A percentile compares a stretch with the other conserved stretches of the same genome.
These are phyloP conservation scores for Eucalyptus regnans DNA, from an alignment of 345 rosid genomes.

Conservation along the genomic window DNA sequence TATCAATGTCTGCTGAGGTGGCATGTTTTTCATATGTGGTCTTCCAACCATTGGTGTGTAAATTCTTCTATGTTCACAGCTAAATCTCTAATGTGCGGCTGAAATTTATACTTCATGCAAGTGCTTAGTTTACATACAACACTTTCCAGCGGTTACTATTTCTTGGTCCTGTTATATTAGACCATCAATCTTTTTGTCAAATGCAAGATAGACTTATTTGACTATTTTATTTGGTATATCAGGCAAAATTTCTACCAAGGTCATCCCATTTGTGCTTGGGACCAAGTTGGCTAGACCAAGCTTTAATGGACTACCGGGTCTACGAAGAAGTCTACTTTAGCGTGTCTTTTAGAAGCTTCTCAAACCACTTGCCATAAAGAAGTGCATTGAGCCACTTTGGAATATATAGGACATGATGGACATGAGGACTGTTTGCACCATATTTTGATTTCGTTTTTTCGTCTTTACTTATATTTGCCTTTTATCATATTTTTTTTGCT, in stretches of 20 bases:
- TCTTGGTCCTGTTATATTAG: not conserved
- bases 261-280: too few relatives aligned
- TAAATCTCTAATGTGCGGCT: not conserved
- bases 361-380: too few relatives aligned
- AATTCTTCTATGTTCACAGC: not conserved
- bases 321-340: too few relatives aligned
- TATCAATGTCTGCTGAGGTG: not conserved
- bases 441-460: too few relatives aligned
- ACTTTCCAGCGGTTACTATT: not conserved
- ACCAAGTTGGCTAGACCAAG: too few relatives aligned
- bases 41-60: not conserved
- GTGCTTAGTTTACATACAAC: not conserved
- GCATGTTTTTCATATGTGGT: not conserved
- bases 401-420: too few relatives aligned
- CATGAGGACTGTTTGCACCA: too few relatives aligned
- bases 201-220: not conserved
- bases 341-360: too few relatives aligned
- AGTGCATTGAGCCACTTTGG: too few relatives aligned
- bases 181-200: not conserved
- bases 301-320: too few relatives aligned
- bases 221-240: not conserved
- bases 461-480: too few relatives aligned
- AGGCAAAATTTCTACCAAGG: not conserved
- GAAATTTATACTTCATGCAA: not conserved
- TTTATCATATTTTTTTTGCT: too few relatives aligned